Conservation (phyloP, 2,329 filamentous ascomycete species). For the Stachybotrys chlorohalonatus region DNA sequence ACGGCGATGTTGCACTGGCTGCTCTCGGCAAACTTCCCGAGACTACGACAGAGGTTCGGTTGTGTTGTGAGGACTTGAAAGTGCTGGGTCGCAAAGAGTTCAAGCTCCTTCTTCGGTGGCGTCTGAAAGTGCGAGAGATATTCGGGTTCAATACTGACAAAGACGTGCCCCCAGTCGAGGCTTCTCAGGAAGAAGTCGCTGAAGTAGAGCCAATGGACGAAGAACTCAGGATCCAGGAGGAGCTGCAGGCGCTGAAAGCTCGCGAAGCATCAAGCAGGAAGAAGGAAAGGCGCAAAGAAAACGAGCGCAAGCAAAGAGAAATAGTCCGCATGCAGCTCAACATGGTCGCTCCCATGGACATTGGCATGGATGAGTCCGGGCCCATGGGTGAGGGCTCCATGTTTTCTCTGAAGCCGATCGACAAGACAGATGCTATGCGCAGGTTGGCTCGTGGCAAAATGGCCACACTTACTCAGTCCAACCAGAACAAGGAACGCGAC, state of each 20-base stretch:
- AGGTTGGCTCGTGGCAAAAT: constrained; percentile 64
- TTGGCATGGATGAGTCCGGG: constrained; percentile 80
- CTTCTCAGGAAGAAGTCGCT: constrained; percentile 57
- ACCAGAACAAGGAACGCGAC: constrained; percentile 47
- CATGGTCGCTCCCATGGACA: constrained; percentile 93
- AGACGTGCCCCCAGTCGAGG: constrained; percentile 30
- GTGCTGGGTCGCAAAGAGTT: constrained; percentile 93
- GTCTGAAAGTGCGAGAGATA: constrained; percentile 77
- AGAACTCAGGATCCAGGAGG: constrained; percentile 81
- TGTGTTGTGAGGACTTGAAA: constrained; percentile 75
- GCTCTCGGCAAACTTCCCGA: constrained; percentile 80
- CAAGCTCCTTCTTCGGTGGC: constrained; percentile 80
- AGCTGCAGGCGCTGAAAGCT: constrained; percentile 74
- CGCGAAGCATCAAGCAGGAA: constrained; percentile 69
- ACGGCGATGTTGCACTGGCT: constrained; percentile 77
- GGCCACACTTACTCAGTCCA: constrained; percentile 52
- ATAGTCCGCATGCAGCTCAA: constrained; percentile 95
- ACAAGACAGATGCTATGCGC: constrained; percentile 62
- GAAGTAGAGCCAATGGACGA: constrained; percentile 89
- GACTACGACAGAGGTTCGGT: constrained; percentile 72
- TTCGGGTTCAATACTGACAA: constrained; percentile 83
- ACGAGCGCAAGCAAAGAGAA: constrained; percentile 89
- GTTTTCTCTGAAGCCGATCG: constrained; percentile 75
- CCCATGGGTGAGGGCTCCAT: constrained; percentile 73
- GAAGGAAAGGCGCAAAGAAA: constrained; percentile 76